Percentiles rank a stretch among this genome's conserved stretches.
phyloP scores from a whole-genome alignment of 306 rosid genomes.

The Geum urbanum region DNA sequence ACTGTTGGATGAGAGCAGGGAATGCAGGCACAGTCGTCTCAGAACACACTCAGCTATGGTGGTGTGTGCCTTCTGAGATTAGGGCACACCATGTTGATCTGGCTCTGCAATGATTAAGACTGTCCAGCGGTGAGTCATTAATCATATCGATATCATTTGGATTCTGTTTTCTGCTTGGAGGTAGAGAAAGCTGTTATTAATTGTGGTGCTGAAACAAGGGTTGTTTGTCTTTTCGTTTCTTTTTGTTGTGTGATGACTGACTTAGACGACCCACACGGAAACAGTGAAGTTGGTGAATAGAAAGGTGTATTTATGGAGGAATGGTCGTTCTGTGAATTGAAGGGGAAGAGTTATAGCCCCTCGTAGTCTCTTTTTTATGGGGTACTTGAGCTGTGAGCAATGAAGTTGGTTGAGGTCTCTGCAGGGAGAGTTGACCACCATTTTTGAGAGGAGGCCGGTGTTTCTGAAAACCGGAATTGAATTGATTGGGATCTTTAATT shows the following conservation, averaged over 20 bases:
- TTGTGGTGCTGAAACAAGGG: neutral
- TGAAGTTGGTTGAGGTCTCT: slow-evolving; percentile 11
- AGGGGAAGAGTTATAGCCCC: slow-evolving; percentile 4
- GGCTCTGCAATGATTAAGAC: neutral
- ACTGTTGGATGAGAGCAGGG: neutral
- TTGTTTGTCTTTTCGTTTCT: neutral
- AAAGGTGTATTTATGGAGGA: slow-evolving; percentile 15
- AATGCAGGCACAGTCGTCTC: neutral
- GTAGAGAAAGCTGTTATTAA: neutral
- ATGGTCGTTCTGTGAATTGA: no score
- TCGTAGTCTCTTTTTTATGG: neutral
- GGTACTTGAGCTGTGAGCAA: neutral
- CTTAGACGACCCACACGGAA: slow-evolving; percentile 14
- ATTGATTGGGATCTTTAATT: no score
- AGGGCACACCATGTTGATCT: neutral
- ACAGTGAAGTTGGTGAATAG: slow-evolving; percentile 16
- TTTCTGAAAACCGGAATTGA: no score
- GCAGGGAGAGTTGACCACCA: neutral
- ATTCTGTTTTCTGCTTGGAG: neutral
- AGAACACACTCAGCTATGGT: neutral
- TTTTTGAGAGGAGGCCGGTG: neutral
- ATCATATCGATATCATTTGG: slow-evolving; percentile 11
- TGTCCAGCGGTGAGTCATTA: slow-evolving; percentile 8
- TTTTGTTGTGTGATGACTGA: slow-evolving; percentile 12
- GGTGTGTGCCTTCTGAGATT: neutral